Conservation (phyloP, 768 basidiomycete genomes). For the Boletus speciosus region DNA sequence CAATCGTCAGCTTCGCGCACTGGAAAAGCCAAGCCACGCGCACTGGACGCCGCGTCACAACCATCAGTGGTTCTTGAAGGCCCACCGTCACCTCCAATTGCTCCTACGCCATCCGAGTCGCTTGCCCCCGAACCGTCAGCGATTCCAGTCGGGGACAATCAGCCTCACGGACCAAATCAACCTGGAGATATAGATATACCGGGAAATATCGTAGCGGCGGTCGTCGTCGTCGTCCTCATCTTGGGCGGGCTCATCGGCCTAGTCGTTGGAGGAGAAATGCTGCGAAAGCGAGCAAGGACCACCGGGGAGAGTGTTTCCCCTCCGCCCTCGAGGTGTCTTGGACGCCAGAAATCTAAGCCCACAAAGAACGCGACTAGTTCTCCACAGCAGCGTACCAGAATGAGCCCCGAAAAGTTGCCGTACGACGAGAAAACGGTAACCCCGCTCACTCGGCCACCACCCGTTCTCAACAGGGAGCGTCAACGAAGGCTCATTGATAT, state of each 20-base stretch:
- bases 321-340: neutral
- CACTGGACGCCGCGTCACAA: neutral
- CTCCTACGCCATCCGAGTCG: slow-evolving; percentile 5
- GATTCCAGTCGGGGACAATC: neutral
- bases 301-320: neutral
- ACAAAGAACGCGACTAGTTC: neutral
- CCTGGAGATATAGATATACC: slow-evolving; percentile 9
- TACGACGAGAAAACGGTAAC: slow-evolving; percentile 14
- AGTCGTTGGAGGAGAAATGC: slow-evolving; percentile 24
- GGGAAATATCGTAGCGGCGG: slow-evolving; percentile 22
- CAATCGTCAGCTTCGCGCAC: neutral
- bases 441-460: slow-evolving; percentile 13
- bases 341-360: slow-evolving; percentile 6
- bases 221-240: slow-evolving; percentile 24
- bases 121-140: slow-evolving; percentile 7
- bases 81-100: neutral
- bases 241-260: slow-evolving; percentile 26
- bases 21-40: slow-evolving; percentile 7
- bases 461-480: slow-evolving; percentile 11
- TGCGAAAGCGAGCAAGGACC: slow-evolving; percentile 19
- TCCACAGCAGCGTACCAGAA: neutral
- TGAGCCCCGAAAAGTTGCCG: slow-evolving; percentile 1
- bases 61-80: slow-evolving; percentile 8
- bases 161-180: slow-evolving; percentile 3
- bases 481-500: slow-evolving; percentile 13